Evolutionary conservation across 2,329 filamentous ascomycete genomes (phyloP), one percentile per base, ranked within the genome.

Genomic region (Arthrobotrys pseudoclavata): DNA sequence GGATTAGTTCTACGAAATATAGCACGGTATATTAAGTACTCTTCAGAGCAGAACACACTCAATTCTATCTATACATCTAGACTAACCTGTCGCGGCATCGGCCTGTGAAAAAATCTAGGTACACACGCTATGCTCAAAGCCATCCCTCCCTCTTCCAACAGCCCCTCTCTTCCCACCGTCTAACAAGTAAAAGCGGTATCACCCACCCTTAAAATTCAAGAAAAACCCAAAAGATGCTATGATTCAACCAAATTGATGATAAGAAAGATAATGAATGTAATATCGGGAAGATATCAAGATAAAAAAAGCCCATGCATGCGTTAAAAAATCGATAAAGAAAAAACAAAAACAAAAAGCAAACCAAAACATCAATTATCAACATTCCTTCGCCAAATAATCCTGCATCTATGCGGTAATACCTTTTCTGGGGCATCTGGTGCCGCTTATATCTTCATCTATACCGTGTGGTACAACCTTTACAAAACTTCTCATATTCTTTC

Each of bases 361-460:
- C 18, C 40, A 10, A 12, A 18, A 26, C 20, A 5, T 18, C n/a
- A 63, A 63, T 13, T 20, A 12, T 40, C 24, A 31, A 63, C 45
- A 63, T 50, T 34, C 60, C 40, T 20, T 63, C 60, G 40, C 45
- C 50, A 47, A 50, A 47, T 31, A 31, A 63, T 13, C 45, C 13
- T 12, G 24, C 31, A 60, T 42, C 34, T 60, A 60, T 60, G 34
- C 13, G 1, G 37, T 26, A n/a, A 42, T 42, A 60, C 34, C 55
- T 60, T 26, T 42, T 42, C 34, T n/a, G 12, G 0, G 34, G 34
- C 55, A 18, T n/a, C 13, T 42, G 29, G 22, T 42, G 55, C 34
- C 55, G 22, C 34, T 24, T 26, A 26, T 60, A 60, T 42, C 34
- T 26, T 22, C 10, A 1, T 60, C 34, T 60, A 60, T 60, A 60